Conservation (phyloP, 2,329 filamentous ascomycete species). For the Pestalotiopsis sp. region DNA sequence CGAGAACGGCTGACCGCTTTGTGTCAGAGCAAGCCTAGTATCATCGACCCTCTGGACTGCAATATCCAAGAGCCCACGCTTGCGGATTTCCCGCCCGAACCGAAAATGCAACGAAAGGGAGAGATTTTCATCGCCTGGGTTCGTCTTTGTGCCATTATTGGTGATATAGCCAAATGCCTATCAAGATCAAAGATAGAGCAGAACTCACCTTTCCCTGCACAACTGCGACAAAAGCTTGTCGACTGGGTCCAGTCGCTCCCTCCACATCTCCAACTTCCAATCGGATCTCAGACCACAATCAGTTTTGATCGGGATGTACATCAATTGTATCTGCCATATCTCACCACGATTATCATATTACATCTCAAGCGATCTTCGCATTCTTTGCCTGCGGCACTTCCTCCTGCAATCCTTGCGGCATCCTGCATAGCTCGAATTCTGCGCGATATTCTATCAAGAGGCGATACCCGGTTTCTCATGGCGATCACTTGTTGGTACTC, state of each 20-base stretch:
- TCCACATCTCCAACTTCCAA: constrained; percentile 34
- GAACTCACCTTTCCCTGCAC: constrained; percentile 22
- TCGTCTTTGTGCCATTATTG: constrained; percentile 41
- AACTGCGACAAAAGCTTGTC: constrained; percentile 36
- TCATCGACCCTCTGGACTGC: constrained; percentile 45
- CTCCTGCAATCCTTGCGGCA: constrained; percentile 39
- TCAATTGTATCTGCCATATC: constrained; percentile 43
- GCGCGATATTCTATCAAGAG: constrained; percentile 39
- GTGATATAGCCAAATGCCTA: constrained; percentile 40
- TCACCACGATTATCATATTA: constrained; percentile 43
- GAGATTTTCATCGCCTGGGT: constrained; percentile 46
- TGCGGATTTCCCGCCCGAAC: constrained; percentile 39
- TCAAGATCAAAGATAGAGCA: constrained; percentile 25
- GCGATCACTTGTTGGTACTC: constrained; percentile 46
- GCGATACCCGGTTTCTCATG: constrained; percentile 42
- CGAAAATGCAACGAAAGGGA: constrained; percentile 34
- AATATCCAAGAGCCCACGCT: constrained; percentile 39
- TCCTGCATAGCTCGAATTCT: constrained; percentile 41
- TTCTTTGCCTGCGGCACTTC: constrained; percentile 38
- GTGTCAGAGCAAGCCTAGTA: constrained; percentile 45
- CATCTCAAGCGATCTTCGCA: constrained; percentile 38
- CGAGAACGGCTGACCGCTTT: constrained; percentile 42
- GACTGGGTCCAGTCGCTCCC: constrained; percentile 39
- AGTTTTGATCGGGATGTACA: constrained; percentile 43
- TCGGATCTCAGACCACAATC: constrained; percentile 28